phyloP scores from a whole-genome alignment of 352 stramenopile genomes.

The Pythium aquatile region DNA sequence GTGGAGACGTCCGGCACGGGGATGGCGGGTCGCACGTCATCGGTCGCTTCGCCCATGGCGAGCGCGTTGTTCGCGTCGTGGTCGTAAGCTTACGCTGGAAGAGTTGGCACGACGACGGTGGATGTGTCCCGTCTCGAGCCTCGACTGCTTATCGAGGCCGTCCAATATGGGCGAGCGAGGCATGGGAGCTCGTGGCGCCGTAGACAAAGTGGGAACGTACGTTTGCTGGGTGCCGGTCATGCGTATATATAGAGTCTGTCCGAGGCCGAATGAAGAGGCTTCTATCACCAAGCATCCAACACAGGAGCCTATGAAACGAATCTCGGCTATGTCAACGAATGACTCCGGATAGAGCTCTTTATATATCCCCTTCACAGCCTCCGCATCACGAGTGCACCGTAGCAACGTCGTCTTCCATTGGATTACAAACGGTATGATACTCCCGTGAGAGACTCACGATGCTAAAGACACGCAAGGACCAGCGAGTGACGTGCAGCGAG shows the following conservation, averaged over 20 bases:
- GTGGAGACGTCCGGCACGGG: neutral
- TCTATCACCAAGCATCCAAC: neutral
- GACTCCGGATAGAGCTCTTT: no score
- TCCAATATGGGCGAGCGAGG: neutral
- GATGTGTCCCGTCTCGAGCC: neutral
- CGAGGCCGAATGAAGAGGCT: neutral
- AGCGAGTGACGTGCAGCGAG: neutral
- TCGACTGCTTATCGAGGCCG: neutral
- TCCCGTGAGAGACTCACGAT: no score
- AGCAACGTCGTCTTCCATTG: no score
- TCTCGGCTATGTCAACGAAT: neutral
- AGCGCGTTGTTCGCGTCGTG: neutral
- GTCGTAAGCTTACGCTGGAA: neutral
- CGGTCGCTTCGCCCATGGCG: conserved; percentile 25
- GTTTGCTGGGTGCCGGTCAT: neutral
- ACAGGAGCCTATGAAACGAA: neutral
- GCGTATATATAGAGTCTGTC: neutral
- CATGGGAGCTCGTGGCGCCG: neutral
- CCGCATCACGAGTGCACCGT: no score
- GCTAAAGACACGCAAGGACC: neutral
- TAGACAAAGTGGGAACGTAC: neutral
- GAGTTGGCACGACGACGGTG: neutral
- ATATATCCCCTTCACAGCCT: no score
- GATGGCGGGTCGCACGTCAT: neutral
- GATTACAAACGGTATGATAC: no score